phyloP scores from a whole-genome alignment of 225 moss, liverwort and hornwort genomes.

The Pseudoscleropodium purum region DNA sequence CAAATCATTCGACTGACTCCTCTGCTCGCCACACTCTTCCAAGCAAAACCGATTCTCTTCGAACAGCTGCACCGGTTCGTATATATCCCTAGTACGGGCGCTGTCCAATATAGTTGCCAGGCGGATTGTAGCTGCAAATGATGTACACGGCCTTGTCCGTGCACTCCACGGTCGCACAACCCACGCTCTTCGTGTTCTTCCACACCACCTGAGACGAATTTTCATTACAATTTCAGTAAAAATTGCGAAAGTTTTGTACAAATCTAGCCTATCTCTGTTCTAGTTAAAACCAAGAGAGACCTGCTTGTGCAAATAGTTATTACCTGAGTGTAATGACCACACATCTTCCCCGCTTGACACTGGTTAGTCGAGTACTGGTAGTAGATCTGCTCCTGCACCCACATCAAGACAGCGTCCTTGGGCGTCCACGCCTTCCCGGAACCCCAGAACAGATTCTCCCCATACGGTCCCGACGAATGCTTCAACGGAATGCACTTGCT shows the following conservation, averaged over 20 bases:
- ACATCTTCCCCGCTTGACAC: conserved; percentile 19
- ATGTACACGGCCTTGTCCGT: conserved; percentile 19
- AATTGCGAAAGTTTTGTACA: neutral
- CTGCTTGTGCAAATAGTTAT: neutral
- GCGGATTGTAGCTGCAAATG: conserved; percentile 58
- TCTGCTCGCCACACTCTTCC: neutral
- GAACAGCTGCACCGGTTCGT: neutral
- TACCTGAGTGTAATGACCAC: conserved; percentile 52
- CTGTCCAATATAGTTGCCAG: conserved; percentile 26
- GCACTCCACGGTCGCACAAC: conserved; percentile 47
- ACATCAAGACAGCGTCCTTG: conserved; percentile 12
- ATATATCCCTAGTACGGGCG: conserved; percentile 8
- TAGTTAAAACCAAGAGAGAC: neutral
- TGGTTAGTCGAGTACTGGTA: conserved; percentile 21
- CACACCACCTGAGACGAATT: conserved; percentile 31
- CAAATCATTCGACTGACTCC: neutral
- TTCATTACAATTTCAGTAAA: too few relatives aligned
- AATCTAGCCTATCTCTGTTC: neutral
- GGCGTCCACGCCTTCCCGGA: conserved; percentile 20
- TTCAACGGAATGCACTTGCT: conserved; percentile 7
- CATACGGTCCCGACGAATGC: conserved; percentile 28
- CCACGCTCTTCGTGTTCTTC: conserved; percentile 19
- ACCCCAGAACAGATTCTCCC: conserved; percentile 55
- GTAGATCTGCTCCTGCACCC: conserved; percentile 24
- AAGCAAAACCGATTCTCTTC: neutral